Percentiles rank a stretch among this genome's conserved stretches.
Conservation (phyloP, 441 rosid genomes). For the Euphorbia schlechtendalii region DNA sequence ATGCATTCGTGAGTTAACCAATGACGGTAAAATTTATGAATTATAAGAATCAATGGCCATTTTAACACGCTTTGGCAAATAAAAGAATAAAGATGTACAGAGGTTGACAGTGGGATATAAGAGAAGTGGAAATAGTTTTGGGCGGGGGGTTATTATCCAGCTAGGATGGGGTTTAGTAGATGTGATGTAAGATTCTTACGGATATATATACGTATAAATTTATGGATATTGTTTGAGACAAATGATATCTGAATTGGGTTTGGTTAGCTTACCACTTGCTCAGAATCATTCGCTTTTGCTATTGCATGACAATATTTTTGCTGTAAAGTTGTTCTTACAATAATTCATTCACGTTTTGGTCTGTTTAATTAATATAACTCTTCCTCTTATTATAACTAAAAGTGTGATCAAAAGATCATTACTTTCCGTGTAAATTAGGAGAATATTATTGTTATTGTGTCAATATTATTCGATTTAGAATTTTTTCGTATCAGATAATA, state of each 20-base stretch:
- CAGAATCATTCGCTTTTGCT: conserved; percentile 30
- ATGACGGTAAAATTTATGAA: too few species aligned
- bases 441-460: too few species aligned
- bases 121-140: not conserved
- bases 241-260: conserved; percentile 6
- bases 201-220: conserved; percentile 15
- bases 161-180: conserved; percentile 9
- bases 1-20: too few species aligned
- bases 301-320: conserved; percentile 14
- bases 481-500: too few species aligned
- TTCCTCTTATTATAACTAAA: not conserved
- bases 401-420: not conserved
- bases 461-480: too few species aligned
- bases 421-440: too few species aligned
- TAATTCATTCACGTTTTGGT: conserved; percentile 10
- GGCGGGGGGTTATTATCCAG: not conserved
- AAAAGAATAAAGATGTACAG: not conserved
- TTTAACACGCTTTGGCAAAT: too few species aligned
- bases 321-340: conserved; percentile 26
- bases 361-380: not conserved
- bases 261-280: conserved; percentile 28
- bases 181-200: conserved; percentile 32
- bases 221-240: conserved; percentile 15
- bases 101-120: not conserved
- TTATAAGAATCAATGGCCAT: too few species aligned